Percentiles rank a stretch among this genome's conserved stretches.
Conservation (phyloP, 208 protist species). For the Balamuthia mandrillaris region DNA sequence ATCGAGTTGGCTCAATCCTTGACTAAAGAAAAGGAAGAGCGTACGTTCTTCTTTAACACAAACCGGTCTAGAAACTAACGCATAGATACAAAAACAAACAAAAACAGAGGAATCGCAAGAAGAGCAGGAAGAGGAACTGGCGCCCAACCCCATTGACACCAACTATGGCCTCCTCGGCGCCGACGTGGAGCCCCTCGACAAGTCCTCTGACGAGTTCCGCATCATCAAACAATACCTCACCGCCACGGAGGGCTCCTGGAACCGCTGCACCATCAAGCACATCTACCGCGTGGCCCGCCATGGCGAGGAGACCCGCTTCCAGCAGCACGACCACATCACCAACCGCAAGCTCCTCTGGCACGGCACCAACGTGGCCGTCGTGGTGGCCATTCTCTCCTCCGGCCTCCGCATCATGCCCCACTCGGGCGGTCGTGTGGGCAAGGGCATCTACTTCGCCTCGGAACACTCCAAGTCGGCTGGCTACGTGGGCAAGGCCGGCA, state of each 20-base stretch:
- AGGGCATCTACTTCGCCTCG: conserved; percentile 65
- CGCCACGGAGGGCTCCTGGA: conserved; percentile 40
- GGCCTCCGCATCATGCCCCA: conserved; percentile 69
- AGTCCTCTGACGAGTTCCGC: no score
- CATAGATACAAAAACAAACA: no score
- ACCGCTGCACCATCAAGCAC: conserved; percentile 29
- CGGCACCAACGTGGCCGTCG: conserved; percentile 62
- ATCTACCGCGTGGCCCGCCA: conserved; percentile 1
- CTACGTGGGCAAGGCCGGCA: conserved; percentile 42
- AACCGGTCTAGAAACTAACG: not conserved
- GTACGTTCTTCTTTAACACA: no score
- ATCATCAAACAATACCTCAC: conserved; percentile 29
- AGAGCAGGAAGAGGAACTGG: not conserved
- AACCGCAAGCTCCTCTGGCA: conserved; percentile 62
- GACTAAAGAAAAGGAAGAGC: conserved; percentile 36
- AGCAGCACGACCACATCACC: conserved; percentile 29
- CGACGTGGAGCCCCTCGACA: conserved; percentile 20
- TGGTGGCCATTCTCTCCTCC: conserved; percentile 53
- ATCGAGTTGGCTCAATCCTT: conserved; percentile 48
- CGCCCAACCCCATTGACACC: conserved; percentile 26
- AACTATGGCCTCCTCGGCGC: conserved; percentile 22
- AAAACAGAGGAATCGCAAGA: no score
- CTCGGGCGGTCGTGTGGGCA: conserved; percentile 63
- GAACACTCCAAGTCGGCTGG: conserved; percentile 54
- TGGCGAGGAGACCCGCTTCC: conserved; percentile 42